A percentile compares a stretch with the other conserved stretches of the same genome.
Conservation (phyloP, 2,329 filamentous ascomycete species). For the Aspergillus piperis region DNA sequence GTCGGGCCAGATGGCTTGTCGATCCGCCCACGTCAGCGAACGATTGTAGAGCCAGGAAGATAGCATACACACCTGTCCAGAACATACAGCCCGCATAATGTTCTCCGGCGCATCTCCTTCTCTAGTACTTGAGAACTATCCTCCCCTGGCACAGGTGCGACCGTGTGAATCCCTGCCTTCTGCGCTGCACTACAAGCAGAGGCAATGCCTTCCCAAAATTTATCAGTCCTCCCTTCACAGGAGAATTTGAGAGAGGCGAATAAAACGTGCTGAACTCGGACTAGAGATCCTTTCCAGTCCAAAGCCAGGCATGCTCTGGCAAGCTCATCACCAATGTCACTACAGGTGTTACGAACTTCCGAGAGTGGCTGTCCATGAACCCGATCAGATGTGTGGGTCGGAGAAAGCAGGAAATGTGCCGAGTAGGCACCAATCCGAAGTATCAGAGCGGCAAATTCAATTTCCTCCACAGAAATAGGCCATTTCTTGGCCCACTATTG, state of each 20-base stretch:
- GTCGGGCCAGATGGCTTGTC: constrained; percentile 7
- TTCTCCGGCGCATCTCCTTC: constrained; percentile 9
- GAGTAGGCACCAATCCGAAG: constrained; percentile 8
- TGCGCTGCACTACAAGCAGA: constrained; percentile 2
- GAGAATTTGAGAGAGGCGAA: constrained; percentile 3
- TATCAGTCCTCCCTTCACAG: constrained; percentile 4
- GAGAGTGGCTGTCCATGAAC: constrained; percentile 1
- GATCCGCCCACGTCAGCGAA: too few relatives aligned
- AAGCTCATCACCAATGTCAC: not conserved
- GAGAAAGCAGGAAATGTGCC: constrained; percentile 8
- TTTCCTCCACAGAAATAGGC: not conserved
- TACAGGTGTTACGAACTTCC: constrained; percentile 5
- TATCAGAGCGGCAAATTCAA: constrained; percentile 8
- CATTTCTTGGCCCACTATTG: constrained; percentile 6
- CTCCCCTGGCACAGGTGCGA: not conserved
- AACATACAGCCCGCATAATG: constrained; percentile 9
- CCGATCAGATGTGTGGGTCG: not conserved
- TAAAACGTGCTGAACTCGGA: constrained; percentile 6
- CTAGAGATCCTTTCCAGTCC: constrained; percentile 2
- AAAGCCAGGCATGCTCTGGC: not conserved
- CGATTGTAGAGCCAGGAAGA: too few relatives aligned
- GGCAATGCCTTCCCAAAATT: constrained; percentile 6
- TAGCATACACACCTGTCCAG: constrained; percentile 5
- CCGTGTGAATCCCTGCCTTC: constrained; percentile 1
- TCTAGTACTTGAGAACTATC: not conserved